These are phyloP conservation scores for Malbranchea zuffiana DNA, from an alignment of 2,329 filamentous ascomycete genomes.

Conservation along the genomic window DNA sequence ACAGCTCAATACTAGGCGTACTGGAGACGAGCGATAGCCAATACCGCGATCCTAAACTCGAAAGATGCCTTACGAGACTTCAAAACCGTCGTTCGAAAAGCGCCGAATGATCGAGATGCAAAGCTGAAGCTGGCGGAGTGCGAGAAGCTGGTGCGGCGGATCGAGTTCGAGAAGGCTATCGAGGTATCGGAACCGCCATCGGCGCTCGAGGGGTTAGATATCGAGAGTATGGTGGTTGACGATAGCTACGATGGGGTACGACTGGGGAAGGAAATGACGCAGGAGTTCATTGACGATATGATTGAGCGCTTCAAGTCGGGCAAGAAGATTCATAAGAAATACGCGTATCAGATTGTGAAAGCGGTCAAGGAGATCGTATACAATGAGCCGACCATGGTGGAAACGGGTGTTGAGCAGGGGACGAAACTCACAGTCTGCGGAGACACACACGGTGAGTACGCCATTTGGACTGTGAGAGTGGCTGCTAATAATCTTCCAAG, in stretches of 20 bases:
- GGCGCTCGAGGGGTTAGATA: slow-evolving; percentile 77
- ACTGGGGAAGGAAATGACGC: slow-evolving; percentile 72
- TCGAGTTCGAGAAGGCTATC: slow-evolving; percentile 90
- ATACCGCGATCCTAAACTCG: slow-evolving; percentile 80
- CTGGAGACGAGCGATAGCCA: slow-evolving; percentile 83
- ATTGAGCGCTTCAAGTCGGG: slow-evolving; percentile 88
- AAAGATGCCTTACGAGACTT: slow-evolving; percentile 86
- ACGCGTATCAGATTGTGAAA: slow-evolving; percentile 91
- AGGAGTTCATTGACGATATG: slow-evolving; percentile 97
- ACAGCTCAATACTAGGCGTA: slow-evolving; percentile 80
- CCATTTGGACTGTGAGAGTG: not conserved
- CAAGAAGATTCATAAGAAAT: slow-evolving; percentile 92
- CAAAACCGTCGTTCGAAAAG: slow-evolving; percentile 76
- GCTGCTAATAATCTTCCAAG: slow-evolving; percentile 34
- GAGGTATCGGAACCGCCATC: slow-evolving; percentile 87
- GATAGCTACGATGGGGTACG: slow-evolving; percentile 72
- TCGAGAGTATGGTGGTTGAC: slow-evolving; percentile 77
- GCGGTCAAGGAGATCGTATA: slow-evolving; percentile 83
- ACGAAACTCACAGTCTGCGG: slow-evolving; percentile 85
- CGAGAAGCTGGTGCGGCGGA: slow-evolving; percentile 83
- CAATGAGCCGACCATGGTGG: slow-evolving; percentile 93
- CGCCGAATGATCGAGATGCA: slow-evolving; percentile 79
- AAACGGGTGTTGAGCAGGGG: slow-evolving; percentile 68
- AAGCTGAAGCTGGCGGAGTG: slow-evolving; percentile 85
- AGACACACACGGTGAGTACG: slow-evolving; percentile 73